Base-by-base conservation (phyloP, 2,329 filamentous ascomycete genomes). In the Colletotrichum sp. region DNA sequence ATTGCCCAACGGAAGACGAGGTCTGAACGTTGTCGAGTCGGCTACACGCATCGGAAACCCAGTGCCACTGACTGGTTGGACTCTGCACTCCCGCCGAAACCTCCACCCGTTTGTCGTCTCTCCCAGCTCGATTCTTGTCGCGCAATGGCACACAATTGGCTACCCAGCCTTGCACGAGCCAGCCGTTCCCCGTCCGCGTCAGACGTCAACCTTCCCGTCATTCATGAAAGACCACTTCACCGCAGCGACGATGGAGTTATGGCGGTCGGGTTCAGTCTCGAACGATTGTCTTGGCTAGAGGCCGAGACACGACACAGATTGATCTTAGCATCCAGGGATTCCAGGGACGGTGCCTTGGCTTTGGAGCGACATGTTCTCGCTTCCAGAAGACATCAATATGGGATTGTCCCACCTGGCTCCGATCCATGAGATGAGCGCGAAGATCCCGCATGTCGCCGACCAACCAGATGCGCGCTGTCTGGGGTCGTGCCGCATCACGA, bases 381-480 rank as follows among this genome's bases (percentile, higher is more conserved):
- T 67, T 66, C 52, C 55, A 72, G 32, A 66, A 75, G 55, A 36
- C 69, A 64, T 43, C 18, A 60, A 30, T 30, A 30, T 64, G 39
- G 58, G n/a, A 69, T 32, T 25, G 66, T 74, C 12, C 32, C 39
- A 69, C 70, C 34, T n/a, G 52, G 16, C 25, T 43, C 28, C 34
- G 72, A 71, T 62, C 68, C 15, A 10, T 62, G 30, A 36, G 52
- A 61, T 71, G 28, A 66, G 43, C 22, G 16, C 56, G 43, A 39
- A 68, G 74, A 66, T 70, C 56, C 64, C 27, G 65, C 70, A 76
- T 76, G n/a, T 43, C 74, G 74, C 39, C 65, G 60, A n/a, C 39
- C 69, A 66, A 66, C 25, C 60, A 34, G 58, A 4, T 18, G 67
- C 62, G 32, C 43, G 62, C 55, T 28, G 39, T 67, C 73, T 72